Evolutionary conservation across 306 rosid species (phyloP).

Genomic region (Argentina anserina): DNA sequence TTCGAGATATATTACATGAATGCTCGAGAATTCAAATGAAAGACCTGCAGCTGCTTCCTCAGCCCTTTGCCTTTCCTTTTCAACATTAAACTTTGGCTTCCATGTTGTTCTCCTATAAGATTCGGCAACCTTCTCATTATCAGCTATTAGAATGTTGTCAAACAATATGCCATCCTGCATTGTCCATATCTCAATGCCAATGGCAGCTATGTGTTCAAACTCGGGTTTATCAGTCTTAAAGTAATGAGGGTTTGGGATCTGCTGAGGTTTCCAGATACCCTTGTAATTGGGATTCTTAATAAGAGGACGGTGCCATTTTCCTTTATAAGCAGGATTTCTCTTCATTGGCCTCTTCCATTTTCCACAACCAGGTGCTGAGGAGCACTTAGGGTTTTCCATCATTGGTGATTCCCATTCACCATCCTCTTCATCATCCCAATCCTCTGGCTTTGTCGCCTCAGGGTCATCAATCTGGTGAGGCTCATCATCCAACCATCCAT

Average conservation of each 20-base stretch:
- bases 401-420: constrained; percentile 87
- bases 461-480: constrained; percentile 92
- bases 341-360: constrained; percentile 90
- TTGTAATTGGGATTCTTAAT: constrained; percentile 80
- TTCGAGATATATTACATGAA: constrained; percentile 42
- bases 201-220: constrained; percentile 80
- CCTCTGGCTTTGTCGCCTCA: constrained; percentile 80
- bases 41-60: constrained; percentile 51
- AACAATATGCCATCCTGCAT: constrained; percentile 92
- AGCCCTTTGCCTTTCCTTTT: constrained; percentile 75
- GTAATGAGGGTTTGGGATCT: constrained; percentile 77
- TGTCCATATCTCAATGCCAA: constrained; percentile 98
- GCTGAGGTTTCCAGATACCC: constrained; percentile 86
- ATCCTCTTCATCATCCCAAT: constrained; percentile 97
- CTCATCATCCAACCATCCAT: constrained; percentile 95
- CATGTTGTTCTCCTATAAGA: constrained; percentile 69
- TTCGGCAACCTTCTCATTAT: constrained; percentile 63
- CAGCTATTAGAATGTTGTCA: constrained; percentile 75
- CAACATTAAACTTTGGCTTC: constrained; percentile 77
- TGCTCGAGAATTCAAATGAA: constrained; percentile 54
- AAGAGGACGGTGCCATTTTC: constrained; percentile 78
- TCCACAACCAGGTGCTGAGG: constrained; percentile 81
- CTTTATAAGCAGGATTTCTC: constrained; percentile 83
- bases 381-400: constrained; percentile 70
- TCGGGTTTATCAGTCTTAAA: constrained; percentile 68